Evolutionary conservation across 345 rosid species (phyloP), one percentile per base, ranked within the genome.

Genomic region (Boechera retrofracta): DNA sequence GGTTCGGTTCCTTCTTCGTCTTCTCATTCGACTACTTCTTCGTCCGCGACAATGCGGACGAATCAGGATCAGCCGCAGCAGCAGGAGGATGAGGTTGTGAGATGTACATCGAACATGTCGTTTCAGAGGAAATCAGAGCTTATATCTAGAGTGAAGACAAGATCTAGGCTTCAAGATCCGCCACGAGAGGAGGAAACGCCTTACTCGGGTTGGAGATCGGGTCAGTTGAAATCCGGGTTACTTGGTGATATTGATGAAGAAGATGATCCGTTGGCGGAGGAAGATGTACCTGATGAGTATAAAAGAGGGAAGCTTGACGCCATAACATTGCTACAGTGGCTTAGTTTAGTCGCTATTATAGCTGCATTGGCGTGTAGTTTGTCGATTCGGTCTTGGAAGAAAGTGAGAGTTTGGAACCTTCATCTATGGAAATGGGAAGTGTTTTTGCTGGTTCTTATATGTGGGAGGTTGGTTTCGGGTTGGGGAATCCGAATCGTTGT

Each of bases 391-490:
- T 35, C 81, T 0, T 60, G 86, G 63, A 88, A 78, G 69, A 16
- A 74, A 41, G 35, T 49, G 4, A 55, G 53, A 0, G 6, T 90
- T 10, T 85, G 92, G 89, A 55, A 86, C 21, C 92, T 95, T n/a
- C 67, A 72, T 54, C 56, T 95, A 4, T 92, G 97, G 98, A 92
- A 89, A 83, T 95, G 99, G 99, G 87, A 87, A 76, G 91, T 90
- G 3, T 73, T 92, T 74, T 33, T 90, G 53, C 68, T 90, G 13
- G 96, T 95, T 60, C 81, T 95, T 77, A 90, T 95, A 33, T 92
- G 96, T 55, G 99, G 96, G 6, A 80, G 98, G 42, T 48, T 95
- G 51, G 88, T 95, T 11, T 92, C 99, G 0, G 97, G 98, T 15
- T 95, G 98, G 98, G 98, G 92, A 48, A 92, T 92, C 45, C 77